Percentiles rank a stretch among this genome's conserved stretches.
These are phyloP conservation scores for Aleurites moluccanus DNA, from an alignment of 441 rosid species.

Conservation along the genomic window DNA sequence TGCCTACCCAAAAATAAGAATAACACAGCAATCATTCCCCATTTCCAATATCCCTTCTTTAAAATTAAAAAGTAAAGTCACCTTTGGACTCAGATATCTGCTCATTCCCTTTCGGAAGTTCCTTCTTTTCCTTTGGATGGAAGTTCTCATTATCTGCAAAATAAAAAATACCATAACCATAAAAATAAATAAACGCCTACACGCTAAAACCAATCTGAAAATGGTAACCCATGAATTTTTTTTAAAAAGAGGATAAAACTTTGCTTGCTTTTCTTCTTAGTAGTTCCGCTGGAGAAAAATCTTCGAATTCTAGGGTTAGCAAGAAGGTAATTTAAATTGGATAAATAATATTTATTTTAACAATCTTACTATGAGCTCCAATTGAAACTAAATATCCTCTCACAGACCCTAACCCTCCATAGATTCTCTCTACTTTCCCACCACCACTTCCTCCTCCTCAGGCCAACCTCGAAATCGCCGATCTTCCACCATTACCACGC, in stretches of 20 bases:
- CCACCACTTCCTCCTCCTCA: background rate
- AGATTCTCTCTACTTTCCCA: constrained; percentile 28
- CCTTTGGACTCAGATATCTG: constrained; percentile 62
- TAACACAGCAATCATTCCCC: background rate
- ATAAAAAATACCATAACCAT: constrained; percentile 10
- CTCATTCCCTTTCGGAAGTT: constrained; percentile 43
- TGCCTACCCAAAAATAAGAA: background rate
- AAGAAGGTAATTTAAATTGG: constrained; percentile 43
- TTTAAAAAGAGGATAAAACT: background rate
- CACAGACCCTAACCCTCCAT: constrained; percentile 51
- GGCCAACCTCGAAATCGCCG: constrained; percentile 22
- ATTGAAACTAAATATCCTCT: constrained; percentile 60
- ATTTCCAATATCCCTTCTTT: background rate
- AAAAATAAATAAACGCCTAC: background rate
- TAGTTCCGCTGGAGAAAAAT: constrained; percentile 47
- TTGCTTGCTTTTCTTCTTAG: constrained; percentile 55
- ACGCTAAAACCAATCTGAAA: background rate
- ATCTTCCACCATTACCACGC: constrained; percentile 38
- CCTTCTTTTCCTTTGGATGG: constrained; percentile 57
- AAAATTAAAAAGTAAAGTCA: constrained; percentile 46
- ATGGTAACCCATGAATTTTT: too few relatives aligned
- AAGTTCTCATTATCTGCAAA: constrained; percentile 57
- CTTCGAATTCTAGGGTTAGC: constrained; percentile 50
- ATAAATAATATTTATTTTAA: constrained; percentile 23
- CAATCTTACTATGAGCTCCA: constrained; percentile 35